These are phyloP conservation scores for Yamadazyma jaroonii DNA, from an alignment of 1,139 yeast species.

Conservation along the genomic window DNA sequence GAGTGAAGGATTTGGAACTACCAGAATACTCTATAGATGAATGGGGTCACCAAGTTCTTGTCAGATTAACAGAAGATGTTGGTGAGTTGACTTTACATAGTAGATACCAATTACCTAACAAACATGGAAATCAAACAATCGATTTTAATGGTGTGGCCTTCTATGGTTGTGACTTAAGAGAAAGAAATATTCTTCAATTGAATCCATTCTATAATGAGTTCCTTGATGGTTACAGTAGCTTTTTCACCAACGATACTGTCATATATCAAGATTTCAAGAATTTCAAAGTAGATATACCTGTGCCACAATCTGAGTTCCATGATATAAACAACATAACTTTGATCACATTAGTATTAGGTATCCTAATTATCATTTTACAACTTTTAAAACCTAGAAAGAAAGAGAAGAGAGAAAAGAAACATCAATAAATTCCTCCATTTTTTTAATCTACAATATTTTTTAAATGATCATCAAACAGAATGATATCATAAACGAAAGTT, in stretches of 20 bases:
- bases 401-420: not conserved
- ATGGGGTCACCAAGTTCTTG: constrained; percentile 44
- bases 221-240: constrained; percentile 26
- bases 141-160: constrained; percentile 25
- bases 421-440: not conserved
- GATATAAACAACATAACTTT: constrained; percentile 13
- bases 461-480: constrained; percentile 15
- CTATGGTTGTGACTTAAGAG: constrained; percentile 33
- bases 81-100: constrained; percentile 33
- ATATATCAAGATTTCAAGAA: constrained; percentile 27
- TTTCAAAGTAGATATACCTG: not conserved
- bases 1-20: constrained; percentile 38
- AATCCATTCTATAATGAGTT: constrained; percentile 37
- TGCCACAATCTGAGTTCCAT: constrained; percentile 10
- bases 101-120: constrained; percentile 35
- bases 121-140: constrained; percentile 6
- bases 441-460: constrained; percentile 3
- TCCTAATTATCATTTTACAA: constrained; percentile 13
- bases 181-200: constrained; percentile 22
- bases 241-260: constrained; percentile 41
- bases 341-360: constrained; percentile 12
- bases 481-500: constrained; percentile 12
- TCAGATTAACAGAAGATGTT: constrained; percentile 20
- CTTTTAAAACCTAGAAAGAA: constrained; percentile 6
- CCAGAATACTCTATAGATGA: constrained; percentile 37